Evolutionary conservation across 2,329 filamentous ascomycete species (phyloP).

Genomic region (Aspergillus tubingensis): DNA sequence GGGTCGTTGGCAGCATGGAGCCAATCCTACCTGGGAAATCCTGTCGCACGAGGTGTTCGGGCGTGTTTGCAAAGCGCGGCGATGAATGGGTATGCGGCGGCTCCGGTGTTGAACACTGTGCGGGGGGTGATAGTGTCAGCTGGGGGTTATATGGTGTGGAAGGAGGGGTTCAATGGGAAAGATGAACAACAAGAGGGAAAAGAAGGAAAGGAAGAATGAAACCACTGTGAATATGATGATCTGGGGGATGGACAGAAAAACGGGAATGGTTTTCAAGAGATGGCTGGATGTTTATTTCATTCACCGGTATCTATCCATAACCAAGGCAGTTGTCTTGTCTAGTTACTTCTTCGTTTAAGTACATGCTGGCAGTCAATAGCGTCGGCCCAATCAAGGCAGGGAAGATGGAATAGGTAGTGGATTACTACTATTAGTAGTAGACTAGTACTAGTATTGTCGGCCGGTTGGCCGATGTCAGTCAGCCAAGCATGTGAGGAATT

Average conservation of each 20-base stretch:
- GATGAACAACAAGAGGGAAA: background rate
- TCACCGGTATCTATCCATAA: background rate
- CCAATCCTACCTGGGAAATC: background rate
- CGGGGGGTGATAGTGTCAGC: background rate
- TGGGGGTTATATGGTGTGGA: background rate
- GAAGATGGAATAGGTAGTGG: background rate
- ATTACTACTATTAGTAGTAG: no score
- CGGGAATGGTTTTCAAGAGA: no score
- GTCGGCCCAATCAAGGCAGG: constrained; percentile 5
- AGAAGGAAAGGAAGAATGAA: background rate
- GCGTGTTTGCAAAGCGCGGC: background rate
- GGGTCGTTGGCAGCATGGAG: background rate
- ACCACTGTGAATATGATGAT: no score
- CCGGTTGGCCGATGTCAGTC: constrained; percentile 4
- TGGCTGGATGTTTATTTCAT: no score
- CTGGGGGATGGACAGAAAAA: no score
- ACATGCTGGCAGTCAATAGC: constrained; percentile 1
- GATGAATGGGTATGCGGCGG: constrained; percentile 6
- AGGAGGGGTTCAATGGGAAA: background rate
- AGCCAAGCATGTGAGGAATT: background rate
- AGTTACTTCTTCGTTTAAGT: background rate
- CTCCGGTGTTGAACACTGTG: background rate
- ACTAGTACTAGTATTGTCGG: no score
- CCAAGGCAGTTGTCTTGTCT: background rate
- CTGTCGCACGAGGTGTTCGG: background rate